Conservation (phyloP, 2,329 filamentous ascomycete species). For the Penicillium digitatum region DNA sequence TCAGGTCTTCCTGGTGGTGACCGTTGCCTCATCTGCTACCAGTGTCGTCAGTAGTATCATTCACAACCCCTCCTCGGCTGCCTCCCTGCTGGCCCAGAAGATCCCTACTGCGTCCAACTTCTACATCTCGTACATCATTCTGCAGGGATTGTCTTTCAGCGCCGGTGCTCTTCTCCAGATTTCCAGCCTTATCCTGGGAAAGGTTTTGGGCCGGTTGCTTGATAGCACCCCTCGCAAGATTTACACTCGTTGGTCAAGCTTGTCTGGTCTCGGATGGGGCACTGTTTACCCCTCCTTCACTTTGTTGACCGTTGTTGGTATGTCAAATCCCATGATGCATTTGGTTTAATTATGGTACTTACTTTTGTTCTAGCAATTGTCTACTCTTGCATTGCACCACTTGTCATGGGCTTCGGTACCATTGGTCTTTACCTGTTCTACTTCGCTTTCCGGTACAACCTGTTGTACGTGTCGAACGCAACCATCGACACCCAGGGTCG, state of each 20-base stretch:
- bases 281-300: constrained; percentile 77
- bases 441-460: constrained; percentile 82
- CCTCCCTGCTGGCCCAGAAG: constrained; percentile 64
- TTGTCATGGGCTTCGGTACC: constrained; percentile 77
- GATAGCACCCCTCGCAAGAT: constrained; percentile 75
- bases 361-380: constrained; percentile 59
- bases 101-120: constrained; percentile 87
- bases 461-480: constrained; percentile 80
- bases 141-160: constrained; percentile 81
- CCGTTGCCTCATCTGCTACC: constrained; percentile 74
- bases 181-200: constrained; percentile 67
- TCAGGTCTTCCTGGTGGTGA: constrained; percentile 86
- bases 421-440: constrained; percentile 78
- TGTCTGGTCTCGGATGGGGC: constrained; percentile 76
- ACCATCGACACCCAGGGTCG: constrained; percentile 82
- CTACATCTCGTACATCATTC: constrained; percentile 90
- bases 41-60: constrained; percentile 62
- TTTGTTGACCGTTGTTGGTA: constrained; percentile 74
- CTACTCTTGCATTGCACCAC: constrained; percentile 80
- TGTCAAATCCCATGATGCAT: constrained; percentile 30
- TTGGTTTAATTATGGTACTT: background rate
- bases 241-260: constrained; percentile 70
- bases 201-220: constrained; percentile 68
- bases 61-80: constrained; percentile 57
- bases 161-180: constrained; percentile 71